Evolutionary conservation across 345 rosid genomes (phyloP).

Genomic region (Noccaea bulbosa): DNA sequence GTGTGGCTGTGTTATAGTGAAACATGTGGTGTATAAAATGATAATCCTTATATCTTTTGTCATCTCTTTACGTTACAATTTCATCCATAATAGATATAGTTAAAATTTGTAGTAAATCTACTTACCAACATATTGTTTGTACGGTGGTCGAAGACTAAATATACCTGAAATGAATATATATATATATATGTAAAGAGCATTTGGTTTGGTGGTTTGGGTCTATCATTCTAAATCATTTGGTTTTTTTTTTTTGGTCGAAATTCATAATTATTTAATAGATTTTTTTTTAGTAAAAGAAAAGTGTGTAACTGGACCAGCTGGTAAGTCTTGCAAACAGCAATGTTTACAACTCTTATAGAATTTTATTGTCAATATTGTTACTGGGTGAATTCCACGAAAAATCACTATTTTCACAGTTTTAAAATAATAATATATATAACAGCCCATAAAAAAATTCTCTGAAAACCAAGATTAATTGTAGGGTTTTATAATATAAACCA

Average conservation of each 20-base stretch:
- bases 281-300: background rate
- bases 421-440: too few species aligned
- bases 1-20: slow-evolving; percentile 26
- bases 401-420: background rate
- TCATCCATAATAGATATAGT: background rate
- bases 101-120: background rate
- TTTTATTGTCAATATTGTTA: background rate
- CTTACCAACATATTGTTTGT: background rate
- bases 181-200: too few species aligned
- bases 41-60: slow-evolving; percentile 5
- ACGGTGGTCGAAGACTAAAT: background rate
- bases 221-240: background rate
- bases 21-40: slow-evolving; percentile 25
- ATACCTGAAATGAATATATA: background rate
- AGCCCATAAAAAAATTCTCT: too few species aligned
- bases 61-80: slow-evolving; percentile 18
- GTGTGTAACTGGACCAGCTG: background rate
- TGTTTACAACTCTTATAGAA: background rate
- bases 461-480: background rate
- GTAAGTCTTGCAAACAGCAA: background rate
- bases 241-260: background rate
- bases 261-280: background rate
- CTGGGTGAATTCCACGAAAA: background rate
- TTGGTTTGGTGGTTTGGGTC: background rate
- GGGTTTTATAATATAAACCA: slow-evolving; percentile 4